Conservation (phyloP, 225 moss, liverwort and hornwort genomes). For the Polytrichum commune region DNA sequence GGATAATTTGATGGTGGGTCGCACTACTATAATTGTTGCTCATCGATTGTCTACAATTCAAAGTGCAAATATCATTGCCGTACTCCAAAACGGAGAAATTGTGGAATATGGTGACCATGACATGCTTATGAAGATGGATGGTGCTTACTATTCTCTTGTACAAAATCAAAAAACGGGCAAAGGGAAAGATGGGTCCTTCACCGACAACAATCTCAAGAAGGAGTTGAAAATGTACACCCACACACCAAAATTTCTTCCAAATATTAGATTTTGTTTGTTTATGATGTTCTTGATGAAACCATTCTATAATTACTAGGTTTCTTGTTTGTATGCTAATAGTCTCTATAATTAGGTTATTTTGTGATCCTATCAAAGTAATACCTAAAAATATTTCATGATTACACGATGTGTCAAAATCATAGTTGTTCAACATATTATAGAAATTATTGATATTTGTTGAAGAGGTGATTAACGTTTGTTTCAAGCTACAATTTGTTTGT, state of each 20-base stretch:
- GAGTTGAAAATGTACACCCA: not conserved
- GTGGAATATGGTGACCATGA: conserved; percentile 51
- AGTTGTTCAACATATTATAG: not conserved
- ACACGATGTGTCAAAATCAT: conserved; percentile 13
- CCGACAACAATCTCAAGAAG: not conserved
- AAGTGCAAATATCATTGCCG: conserved; percentile 45
- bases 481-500: not conserved
- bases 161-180: conserved; percentile 31
- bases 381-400: conserved; percentile 13
- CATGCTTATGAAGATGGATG: conserved; percentile 21
- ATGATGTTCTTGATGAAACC: no score
- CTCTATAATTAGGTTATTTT: not conserved
- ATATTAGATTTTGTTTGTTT: not conserved
- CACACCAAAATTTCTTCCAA: no score
- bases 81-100: conserved; percentile 35
- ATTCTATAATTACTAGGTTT: not conserved
- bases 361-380: conserved; percentile 6
- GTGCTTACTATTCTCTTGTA: conserved; percentile 36
- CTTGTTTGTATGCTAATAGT: not conserved
- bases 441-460: not conserved
- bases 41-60: conserved; percentile 58
- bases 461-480: not conserved
- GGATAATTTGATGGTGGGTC: conserved; percentile 42
- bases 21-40: conserved; percentile 58
- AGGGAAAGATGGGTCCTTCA: conserved; percentile 1